These are phyloP conservation scores for Carex arenaria DNA, from an alignment of 202 grass and related monocot species.

Conservation along the genomic window DNA sequence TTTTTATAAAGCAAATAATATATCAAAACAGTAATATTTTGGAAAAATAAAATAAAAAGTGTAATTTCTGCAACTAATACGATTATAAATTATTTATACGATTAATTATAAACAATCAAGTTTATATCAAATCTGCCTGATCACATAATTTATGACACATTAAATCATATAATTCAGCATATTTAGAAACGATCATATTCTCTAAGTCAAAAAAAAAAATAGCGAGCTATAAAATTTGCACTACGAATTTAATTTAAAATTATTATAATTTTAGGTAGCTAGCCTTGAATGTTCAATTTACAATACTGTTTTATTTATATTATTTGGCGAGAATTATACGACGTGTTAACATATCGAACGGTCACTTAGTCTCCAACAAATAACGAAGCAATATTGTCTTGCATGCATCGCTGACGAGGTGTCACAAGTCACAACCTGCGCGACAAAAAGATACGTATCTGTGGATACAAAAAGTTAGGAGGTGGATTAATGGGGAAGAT, in stretches of 20 bases:
- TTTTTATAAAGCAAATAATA: background rate
- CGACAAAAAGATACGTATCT: background rate
- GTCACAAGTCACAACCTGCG: background rate
- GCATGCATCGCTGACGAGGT: background rate
- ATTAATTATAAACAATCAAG: too few species aligned
- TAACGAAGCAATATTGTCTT: background rate
- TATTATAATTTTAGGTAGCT: background rate
- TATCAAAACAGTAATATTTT: background rate
- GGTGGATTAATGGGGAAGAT: constrained; percentile 13
- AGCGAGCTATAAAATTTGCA: too few species aligned
- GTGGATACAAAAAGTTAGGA: constrained; percentile 12
- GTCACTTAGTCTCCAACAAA: background rate
- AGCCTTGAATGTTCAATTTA: background rate
- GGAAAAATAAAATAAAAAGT: background rate
- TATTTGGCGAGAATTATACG: background rate
- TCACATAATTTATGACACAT: too few species aligned
- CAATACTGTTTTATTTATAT: background rate
- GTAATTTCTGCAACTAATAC: background rate
- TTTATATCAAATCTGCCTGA: too few species aligned
- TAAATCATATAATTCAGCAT: background rate
- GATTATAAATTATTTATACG: too few species aligned
- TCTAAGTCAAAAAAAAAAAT: background rate
- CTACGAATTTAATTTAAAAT: background rate
- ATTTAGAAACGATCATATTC: background rate
- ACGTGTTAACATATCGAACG: background rate